Base-by-base conservation (phyloP, 345 rosid species). In the Lenwebbia sp. region DNA sequence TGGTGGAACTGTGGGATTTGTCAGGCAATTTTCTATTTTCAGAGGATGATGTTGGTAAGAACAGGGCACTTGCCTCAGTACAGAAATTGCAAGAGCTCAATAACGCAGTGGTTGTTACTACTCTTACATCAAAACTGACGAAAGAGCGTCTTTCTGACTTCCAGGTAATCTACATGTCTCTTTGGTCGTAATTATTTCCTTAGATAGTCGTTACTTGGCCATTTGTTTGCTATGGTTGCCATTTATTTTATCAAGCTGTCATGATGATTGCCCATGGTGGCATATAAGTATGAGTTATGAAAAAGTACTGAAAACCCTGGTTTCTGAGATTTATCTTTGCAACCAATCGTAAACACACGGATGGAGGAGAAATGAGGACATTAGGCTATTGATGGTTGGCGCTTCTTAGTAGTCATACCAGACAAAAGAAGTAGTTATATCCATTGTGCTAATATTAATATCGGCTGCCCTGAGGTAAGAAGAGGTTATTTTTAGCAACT, bases 41-140 rank as follows among this genome's bases (percentile, higher is more conserved):
- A 3, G 98, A 96, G 92, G 89, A 83, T 70, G 99, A 95, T 88
- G 58, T 93, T 87, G 98, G 99, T 83, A 97, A 95, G 90, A 97
- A 95, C 91, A 93, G 98, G 90, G 99, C 98, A 6, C 91, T 95
- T 86, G 99, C 98, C 51, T 96, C 98, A 87, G 90, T 95, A 70
- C 98, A 92, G 90, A 97, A 96, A 92, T 89, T 96, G 86, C 99
- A 95, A 88, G 99, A 97, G 88, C 98, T 97, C 81, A 96, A 97
- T 90, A 97, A 96, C 86, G 94, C 96, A 7, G 99, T 96, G 86
- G 83, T 88, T 56, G 91, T 97, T 87, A 91, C 95, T 88, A 90
- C 96, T 81, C 90, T 94, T 88, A 94, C 97, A 28, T 84, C 92
- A 58, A 86, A 91, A 85, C 88, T 97, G 89, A 92, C 93, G 3